Base-by-base conservation (phyloP, 768 basidiomycete species). In the Rhodotorula kratochvilovae region DNA sequence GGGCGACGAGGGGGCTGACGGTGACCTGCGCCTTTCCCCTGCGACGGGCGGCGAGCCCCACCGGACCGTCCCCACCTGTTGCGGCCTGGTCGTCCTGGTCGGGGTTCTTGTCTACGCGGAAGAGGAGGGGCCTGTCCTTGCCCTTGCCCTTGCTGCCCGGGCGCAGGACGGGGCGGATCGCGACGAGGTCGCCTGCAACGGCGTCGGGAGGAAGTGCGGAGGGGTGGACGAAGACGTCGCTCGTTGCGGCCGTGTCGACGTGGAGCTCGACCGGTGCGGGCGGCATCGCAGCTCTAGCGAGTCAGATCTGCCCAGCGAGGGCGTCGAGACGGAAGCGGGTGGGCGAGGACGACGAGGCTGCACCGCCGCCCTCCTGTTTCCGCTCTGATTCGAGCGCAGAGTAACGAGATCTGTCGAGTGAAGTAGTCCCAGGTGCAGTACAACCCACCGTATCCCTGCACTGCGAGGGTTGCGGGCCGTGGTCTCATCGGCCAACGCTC, bases 1-100 rank as follows among this genome's bases (percentile, higher is more conserved):
- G 88, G 2, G 90, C 89, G 45, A 89, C 84, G 48, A 87, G 84
- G 74, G 86, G 85, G 5, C 89, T 88, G 55, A 92, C 83, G 21
- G 90, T 91, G 66, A 92, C 87, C 88, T 91, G 39, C 11, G 67
- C 53, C 56, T 68, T 63, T 39, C 61, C 65, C 23, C 63, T 55
- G 59, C 60, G 58, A 25, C 67, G 45, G 27, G 46, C 42, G 15
- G 29, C 19, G 51, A 50, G 35, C 23, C 29, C 60, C 23, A 25
- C 13, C 23, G 45, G 12, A 2, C 42, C 63, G 27, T 31, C 63
- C 53, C 63, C 63, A 3, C 23, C 56, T n/a, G 56, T 25, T 5
- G 36, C 56, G 25, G 36, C 65, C 12, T 60, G 33, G 31, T 7
- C 57, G 27, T n/a, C 42, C 21, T 36, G 46, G 17, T 65, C 72